Evolutionary conservation across 2,329 filamentous ascomycete genomes (phyloP), one percentile per base, ranked within the genome.

Genomic region (Ramularia endophylla): DNA sequence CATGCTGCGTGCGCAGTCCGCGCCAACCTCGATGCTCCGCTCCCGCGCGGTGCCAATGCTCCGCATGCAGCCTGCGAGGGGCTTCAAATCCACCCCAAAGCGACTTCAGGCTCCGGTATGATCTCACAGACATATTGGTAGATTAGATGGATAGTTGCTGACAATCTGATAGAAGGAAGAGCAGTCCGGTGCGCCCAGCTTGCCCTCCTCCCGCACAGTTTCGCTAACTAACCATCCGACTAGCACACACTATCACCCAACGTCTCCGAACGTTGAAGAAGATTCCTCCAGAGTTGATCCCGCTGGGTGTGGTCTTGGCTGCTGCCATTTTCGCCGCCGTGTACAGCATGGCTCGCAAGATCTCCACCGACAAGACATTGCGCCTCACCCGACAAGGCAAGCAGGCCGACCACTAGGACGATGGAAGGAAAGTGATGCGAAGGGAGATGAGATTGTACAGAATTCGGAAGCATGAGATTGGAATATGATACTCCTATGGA

Each of bases 161-260:
- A 53, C 47, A 38, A n/a, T 27, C 18, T n/a, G 6, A 34, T 55
- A 82, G 78, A 80, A 80, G 65, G 77, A 81, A 65, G 71, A 74
- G 62, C 77, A 81, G 51, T 72, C 73, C 62, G 78, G 78, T 82
- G 75, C 11, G 8, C 8, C 25, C 17, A 11, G n/a, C n/a, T n/a
- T 18, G 2, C 16, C 31, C 31, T 17, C 17, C 12, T 17, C 11
- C 27, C 34, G 37, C 28, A 38, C 39, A 36, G n/a, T 6, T 32
- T 9, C 17, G 28, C 40, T 32, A 43, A 51, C 40, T 46, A 42
- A 44, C n/a, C 35, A 25, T 19, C 13, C 11, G 13, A 8, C 36
- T 57, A 98, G 92, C 87, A 65, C 92, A 97, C 74, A 95, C 90
- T 60, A 81, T 97, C 69, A 95, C 90, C 55, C 92, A 97, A 75